phyloP scores from a whole-genome alignment of 768 basidiomycete species.

The Leccinum subgranulosum region DNA sequence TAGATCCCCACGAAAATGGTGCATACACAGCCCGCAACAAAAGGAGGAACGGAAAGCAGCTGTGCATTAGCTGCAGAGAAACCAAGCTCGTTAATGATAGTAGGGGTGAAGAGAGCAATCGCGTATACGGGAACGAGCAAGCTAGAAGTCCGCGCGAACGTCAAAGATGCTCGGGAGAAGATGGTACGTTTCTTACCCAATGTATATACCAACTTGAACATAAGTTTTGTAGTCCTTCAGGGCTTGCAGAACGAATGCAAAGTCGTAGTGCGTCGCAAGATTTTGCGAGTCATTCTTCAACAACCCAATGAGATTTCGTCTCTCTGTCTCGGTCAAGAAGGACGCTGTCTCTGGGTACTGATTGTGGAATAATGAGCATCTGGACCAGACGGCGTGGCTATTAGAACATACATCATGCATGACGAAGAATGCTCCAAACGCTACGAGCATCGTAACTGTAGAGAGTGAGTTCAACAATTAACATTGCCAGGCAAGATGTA shows the following conservation, averaged over 20 bases:
- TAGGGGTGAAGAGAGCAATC: conserved; percentile 50
- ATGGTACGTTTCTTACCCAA: conserved; percentile 31
- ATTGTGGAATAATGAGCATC: background rate
- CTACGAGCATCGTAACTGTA: conserved; percentile 20
- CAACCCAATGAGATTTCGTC: conserved; percentile 28
- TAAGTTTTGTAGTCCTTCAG: conserved; percentile 43
- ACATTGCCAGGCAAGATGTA: background rate
- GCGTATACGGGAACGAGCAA: conserved; percentile 46
- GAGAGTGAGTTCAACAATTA: background rate
- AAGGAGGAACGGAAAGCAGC: conserved; percentile 48
- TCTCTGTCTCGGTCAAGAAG: conserved; percentile 47
- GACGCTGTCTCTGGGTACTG: conserved; percentile 55
- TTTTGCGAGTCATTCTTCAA: conserved; percentile 43
- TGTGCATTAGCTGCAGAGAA: conserved; percentile 51
- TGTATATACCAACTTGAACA: conserved; percentile 35
- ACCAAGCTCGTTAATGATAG: conserved; percentile 48
- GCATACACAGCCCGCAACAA: conserved; percentile 42
- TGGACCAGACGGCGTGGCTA: background rate
- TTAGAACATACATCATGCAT: conserved; percentile 46
- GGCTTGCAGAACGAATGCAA: conserved; percentile 46
- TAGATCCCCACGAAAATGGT: conserved; percentile 41
- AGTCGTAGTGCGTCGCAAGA: conserved; percentile 42
- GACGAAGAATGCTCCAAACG: conserved; percentile 39
- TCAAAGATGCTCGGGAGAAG: background rate
- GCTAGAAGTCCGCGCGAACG: conserved; percentile 19